Base-by-base conservation (phyloP, 192 early-diverging fungal genomes). In the Gigaspora rosea region DNA sequence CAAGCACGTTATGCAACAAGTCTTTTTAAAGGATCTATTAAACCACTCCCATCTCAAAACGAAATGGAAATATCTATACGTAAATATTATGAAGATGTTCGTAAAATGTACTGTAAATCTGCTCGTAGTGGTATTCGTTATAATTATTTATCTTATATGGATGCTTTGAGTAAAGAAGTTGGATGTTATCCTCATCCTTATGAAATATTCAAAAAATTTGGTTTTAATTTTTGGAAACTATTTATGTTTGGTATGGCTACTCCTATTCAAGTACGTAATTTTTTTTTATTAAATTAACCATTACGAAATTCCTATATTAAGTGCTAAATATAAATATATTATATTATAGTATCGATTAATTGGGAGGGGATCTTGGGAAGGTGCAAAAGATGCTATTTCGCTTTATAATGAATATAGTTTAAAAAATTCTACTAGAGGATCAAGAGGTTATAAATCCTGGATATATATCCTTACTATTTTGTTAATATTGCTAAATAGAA, bases 1-100 rank as follows among this genome's bases (percentile, higher is more conserved):
- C 88, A 91, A 79, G 73, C 82, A 10, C 81, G 87, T 11, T 88
- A 84, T 78, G 79, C 85, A 0, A 79, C 85, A 2, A 79, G 81
- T n/a, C 51, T 13, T 13, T 5, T 52, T 4, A 52, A 52, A 52
- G 51, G 51, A 5, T 52, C 6, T 4, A 8, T 52, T 52, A 52
- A 52, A 13, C 1, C 27, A 0, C 5, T 52, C 1, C 51, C 51
- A 52, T 15, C 51, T 7, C 51, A 9, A 13, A 2, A 52, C 5
- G 6, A 52, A 52, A 52, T 52, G 51, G 6, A 52, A 13, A 15
- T 5, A 5, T 52, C 51, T 52, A 52, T 52, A 5, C 51, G 15
- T 8, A 9, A 52, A 52, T 6, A 13, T 52, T 52, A 52, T 52
- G 15, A 52, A 52, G 6, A 52, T 13, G 6, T 2, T 52, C 9